Evolutionary conservation across 768 basidiomycete species (phyloP), one percentile per base, ranked within the genome.

Genomic region (Sarcodon aspratus): DNA sequence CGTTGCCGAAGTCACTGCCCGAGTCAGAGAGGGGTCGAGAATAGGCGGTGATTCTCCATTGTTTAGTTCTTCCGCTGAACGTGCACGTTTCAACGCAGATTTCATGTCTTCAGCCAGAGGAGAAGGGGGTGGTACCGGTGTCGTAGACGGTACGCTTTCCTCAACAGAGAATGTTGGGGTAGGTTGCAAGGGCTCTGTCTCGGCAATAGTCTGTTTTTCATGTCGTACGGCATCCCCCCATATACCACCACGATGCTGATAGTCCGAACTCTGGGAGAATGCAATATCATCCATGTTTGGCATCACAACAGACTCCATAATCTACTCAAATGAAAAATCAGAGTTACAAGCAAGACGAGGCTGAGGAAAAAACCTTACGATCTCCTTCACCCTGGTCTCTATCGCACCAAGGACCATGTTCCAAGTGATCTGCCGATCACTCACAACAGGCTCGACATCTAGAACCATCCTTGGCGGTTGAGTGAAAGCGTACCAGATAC

Each of bases 261-360:
- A 82, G 2, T 60, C 57, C 3, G 59, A 58, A 34, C 85, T 94
- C 62, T 96, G 86, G 61, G 95, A 98, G 74, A 93, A 97, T 10
- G 93, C 74, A 51, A 98, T 86, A 58, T 99, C 96, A 63, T 99
- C 96, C 92, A 97, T 96, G 66, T 96, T 90, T 6, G 96, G 96
- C 62, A 94, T 68, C 15, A 99, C 96, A 15, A 98, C 78, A 0
- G 93, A 93, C 56, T 99, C 95, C 56, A 80, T 76, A 50, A 98
- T 88, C 94, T 98, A 57, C 46, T 85, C 91, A 93, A 57, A 37
- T 34, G 15, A 50, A 36, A 9, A 32, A 46, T 37, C 50, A 31
- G 51, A 42, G 17, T 47, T 55, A 47, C 33, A 43, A 42, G 36
- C 38, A 11, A 54, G 10, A 3, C 33, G n/a, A 51, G 27, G 36